Base-by-base conservation (phyloP, 495 filamentous ascomycete genomes). In the Hypoxylon fuscum region DNA sequence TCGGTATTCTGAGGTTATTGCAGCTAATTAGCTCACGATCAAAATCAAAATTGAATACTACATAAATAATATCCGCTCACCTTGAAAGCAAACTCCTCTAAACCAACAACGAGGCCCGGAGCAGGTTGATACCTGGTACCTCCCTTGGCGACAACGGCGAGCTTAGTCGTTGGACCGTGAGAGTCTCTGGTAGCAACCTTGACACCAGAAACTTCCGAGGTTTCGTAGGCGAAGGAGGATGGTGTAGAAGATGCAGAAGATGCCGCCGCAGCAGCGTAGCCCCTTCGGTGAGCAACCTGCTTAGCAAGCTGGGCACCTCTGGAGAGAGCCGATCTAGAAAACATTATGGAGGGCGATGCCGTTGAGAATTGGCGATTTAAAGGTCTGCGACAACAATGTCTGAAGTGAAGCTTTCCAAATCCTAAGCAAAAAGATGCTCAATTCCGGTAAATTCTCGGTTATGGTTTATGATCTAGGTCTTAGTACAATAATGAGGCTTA, bases 61-160 rank as follows among this genome's bases (percentile, higher is more conserved):
- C 2, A 18, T 42, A 7, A 17, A 18, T 42, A 7, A 17, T 51
- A 49, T 53, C 20, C 34, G 81, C 87, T 58, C 74, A 95, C 95
- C 90, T 95, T 94, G 89, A 96, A 99, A 54, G 95, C 93, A 77
- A 91, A 98, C 72, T 90, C 87, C 79, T 95, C 89, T 62, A 99
- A 81, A 22, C 89, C 93, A 64, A 96, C 90, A 53, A 93, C 87
- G 72, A 96, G 86, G 47, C 96, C 95, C 66, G 95, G 96, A 56
- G 88, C 81, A 40, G 87, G 83, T 82, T 99, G 86, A 79, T 93
- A 98, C 74, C 95, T 83, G 66, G 93, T 92, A 70, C 95, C 95
- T 57, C 91, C 95, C 77, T 94, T 95, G 44, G 92, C 86, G 72
- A 98, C 92, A 64, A 99, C 72, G 31, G 92, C 93, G 64, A 99